Percentiles rank a stretch among this genome's conserved stretches.
Evolutionary conservation across 2,329 filamentous ascomycete species (phyloP).

Genomic region (Fusarium liriodendri): DNA sequence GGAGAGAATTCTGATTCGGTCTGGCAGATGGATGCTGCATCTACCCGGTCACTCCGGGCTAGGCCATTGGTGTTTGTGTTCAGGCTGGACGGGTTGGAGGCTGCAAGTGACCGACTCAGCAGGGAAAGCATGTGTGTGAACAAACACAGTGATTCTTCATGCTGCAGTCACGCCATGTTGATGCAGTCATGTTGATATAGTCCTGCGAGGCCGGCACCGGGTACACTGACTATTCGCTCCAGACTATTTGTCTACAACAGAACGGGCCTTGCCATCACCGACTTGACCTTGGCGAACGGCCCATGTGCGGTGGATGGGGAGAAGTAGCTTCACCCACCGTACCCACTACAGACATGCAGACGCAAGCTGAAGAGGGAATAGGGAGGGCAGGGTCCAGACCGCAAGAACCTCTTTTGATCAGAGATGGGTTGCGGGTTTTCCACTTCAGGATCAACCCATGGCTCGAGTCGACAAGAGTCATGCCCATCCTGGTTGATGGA

Average conservation of each 20-base stretch:
- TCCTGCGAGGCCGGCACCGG: constrained; percentile 1
- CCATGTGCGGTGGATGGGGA: constrained; percentile 19
- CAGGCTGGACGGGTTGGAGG: constrained; percentile 15
- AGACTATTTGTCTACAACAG: constrained; percentile 15
- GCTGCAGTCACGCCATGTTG: constrained; percentile 36
- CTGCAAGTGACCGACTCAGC: constrained; percentile 32
- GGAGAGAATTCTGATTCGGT: constrained; percentile 10
- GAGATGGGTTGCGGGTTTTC: constrained; percentile 16
- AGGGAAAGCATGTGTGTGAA: constrained; percentile 15
- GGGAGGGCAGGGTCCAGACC: constrained; percentile 18
- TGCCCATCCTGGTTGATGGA: constrained; percentile 14
- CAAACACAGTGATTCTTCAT: constrained; percentile 11
- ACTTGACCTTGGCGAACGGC: constrained; percentile 27
- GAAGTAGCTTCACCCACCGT: constrained; percentile 15
- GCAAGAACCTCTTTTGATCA: constrained; percentile 19
- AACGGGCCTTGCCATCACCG: constrained; percentile 23
- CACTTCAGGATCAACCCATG: constrained; percentile 26
- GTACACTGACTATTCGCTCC: constrained; percentile 29
- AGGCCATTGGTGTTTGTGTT: constrained; percentile 29
- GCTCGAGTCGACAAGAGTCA: background rate
- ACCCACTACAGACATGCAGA: constrained; percentile 22
- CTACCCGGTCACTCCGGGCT: constrained; percentile 18
- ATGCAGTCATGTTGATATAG: constrained; percentile 32
- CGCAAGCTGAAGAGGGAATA: constrained; percentile 8
- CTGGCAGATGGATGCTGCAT: constrained; percentile 26